A percentile compares a stretch with the other conserved stretches of the same genome.
Evolutionary conservation across 805 yeast species (phyloP).

Genomic region (Brettanomyces naardenensis): DNA sequence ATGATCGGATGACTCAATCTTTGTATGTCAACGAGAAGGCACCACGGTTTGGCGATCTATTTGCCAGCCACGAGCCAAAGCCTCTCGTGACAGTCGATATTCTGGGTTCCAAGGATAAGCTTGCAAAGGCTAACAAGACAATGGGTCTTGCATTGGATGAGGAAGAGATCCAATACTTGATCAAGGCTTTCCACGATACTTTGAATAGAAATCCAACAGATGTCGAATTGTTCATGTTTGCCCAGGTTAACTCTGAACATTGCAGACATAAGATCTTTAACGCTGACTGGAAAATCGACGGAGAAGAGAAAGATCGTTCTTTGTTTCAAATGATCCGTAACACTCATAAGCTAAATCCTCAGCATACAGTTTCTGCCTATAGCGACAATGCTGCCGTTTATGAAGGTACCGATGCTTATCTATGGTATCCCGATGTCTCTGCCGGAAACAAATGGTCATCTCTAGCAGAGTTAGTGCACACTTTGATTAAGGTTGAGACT

Average conservation of each 20-base stretch:
- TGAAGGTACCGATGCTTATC: conserved; percentile 72
- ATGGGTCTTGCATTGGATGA: conserved; percentile 91
- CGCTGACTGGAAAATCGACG: conserved; percentile 97
- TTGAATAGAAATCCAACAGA: conserved; percentile 91
- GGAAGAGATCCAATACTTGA: conserved; percentile 87
- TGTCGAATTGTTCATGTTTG: conserved; percentile 97
- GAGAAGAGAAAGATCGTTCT: conserved; percentile 60
- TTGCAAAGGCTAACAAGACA: conserved; percentile 68
- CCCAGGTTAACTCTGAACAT: conserved; percentile 98
- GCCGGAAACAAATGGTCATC: conserved; percentile 64
- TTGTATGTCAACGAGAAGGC: conserved; percentile 43
- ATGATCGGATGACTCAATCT: conserved; percentile 91
- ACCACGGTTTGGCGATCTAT: conserved; percentile 66
- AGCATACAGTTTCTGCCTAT: conserved; percentile 85
- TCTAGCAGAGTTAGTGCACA: conserved; percentile 71
- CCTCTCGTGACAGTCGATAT: conserved; percentile 74
- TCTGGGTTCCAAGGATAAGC: conserved; percentile 45
- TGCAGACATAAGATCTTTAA: conserved; percentile 98
- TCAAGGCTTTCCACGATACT: conserved; percentile 68
- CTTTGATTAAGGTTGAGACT: conserved; percentile 93
- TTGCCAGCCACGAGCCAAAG: conserved; percentile 72
- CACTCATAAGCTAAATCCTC: conserved; percentile 76
- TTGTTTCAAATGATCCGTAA: conserved; percentile 93
- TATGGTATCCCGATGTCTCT: conserved; percentile 68
- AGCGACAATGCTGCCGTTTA: conserved; percentile 97